Percentiles rank a stretch among this genome's conserved stretches.
Conservation (phyloP, 805 yeast genomes). For the Ogataea thermomethanolica region DNA sequence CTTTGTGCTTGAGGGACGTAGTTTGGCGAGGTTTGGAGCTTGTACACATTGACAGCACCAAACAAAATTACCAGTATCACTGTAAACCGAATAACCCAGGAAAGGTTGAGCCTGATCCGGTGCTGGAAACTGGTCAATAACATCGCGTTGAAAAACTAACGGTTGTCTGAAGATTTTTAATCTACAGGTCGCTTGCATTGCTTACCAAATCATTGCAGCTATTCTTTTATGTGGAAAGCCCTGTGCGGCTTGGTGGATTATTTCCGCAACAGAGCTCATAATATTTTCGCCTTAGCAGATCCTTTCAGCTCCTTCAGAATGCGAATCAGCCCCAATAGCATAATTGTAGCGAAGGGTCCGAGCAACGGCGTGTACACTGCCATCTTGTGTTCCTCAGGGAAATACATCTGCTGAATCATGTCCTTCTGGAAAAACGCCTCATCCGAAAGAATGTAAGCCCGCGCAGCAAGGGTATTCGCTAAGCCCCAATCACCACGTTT, state of each 20-base stretch:
- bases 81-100: no score
- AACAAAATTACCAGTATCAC: no score
- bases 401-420: slow-evolving; percentile 92
- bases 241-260: slow-evolving; percentile 2
- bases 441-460: slow-evolving; percentile 60
- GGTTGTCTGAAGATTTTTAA: no score
- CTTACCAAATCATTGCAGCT: slow-evolving; percentile 1
- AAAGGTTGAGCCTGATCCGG: no score
- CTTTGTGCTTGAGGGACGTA: neutral
- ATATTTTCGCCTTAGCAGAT: neutral
- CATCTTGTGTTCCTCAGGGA: slow-evolving; percentile 92
- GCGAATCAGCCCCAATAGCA: slow-evolving; percentile 48
- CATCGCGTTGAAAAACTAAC: no score
- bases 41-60: no score
- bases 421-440: slow-evolving; percentile 88
- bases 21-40: no score
- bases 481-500: slow-evolving; percentile 34
- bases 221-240: neutral
- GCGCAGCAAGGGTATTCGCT: slow-evolving; percentile 41
- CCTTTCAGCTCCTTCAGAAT: slow-evolving; percentile 18
- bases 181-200: neutral
- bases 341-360: slow-evolving; percentile 79
- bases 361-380: slow-evolving; percentile 89
- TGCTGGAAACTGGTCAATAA: no score
- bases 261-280: neutral